Base-by-base conservation (phyloP, 1,284 basidiomycete genomes). In the Moesziomyces sp. region DNA sequence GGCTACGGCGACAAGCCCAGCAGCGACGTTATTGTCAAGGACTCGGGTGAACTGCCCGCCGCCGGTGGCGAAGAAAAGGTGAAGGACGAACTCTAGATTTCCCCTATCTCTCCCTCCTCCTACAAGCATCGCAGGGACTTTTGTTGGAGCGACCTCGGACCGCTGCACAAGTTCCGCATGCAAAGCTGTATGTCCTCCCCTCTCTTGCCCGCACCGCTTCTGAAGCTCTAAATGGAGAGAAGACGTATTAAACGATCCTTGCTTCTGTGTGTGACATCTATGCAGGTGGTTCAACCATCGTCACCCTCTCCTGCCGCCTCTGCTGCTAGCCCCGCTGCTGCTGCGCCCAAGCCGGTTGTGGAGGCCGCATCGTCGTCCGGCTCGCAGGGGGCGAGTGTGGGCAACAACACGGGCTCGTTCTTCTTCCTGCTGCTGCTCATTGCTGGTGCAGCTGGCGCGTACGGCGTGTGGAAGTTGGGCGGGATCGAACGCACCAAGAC, bases 11-110 rank as follows among this genome's bases (percentile, higher is more conserved):
- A 84, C 64, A 73, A 74, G 45, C 82, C 82, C 18, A 23, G 52
- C 10, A 58, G 70, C 26, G 68, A 74, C 21, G 78, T 82, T 33
- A 71, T 65, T 21, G 70, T 83, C 54, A 67, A 61, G 51, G 74
- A 82, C 28, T 76, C 76, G 3, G 82, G 82, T 19, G 74, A 80
- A 46, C 65, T 83, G n/a, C 40, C 58, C 14, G 14, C 35, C 3
- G 50, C 35, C 3, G 50, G 44, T 14, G 58, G 46, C 30, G 60
- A 62, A n/a, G 61, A 64, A 56, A 60, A 75, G 62, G 68, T 70
- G 64, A 75, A 75, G 73, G 80, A 80, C 53, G 80, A 82, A 64
- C 78, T 82, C 52, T 82, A 67, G 59, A 43, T 23, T 38, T 40
- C 28, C 51, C 42, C 50, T 44, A n/a, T 43, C 47, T 19, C 47